These are phyloP conservation scores for Letharia columbiana DNA, from an alignment of 495 filamentous ascomycete species.

Conservation along the genomic window DNA sequence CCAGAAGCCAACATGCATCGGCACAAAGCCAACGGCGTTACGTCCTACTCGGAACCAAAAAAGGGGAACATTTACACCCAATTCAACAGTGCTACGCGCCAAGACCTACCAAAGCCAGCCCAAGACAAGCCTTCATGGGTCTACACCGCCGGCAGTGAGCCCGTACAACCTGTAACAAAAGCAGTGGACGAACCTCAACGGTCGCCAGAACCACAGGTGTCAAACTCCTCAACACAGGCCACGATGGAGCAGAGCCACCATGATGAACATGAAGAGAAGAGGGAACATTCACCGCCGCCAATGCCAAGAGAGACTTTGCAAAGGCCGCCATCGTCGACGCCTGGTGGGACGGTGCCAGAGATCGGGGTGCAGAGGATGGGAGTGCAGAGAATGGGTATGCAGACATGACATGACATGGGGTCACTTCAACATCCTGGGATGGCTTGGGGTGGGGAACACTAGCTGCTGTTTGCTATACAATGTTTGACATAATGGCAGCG, in stretches of 20 bases:
- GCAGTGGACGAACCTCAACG: not conserved
- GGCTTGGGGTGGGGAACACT: not conserved
- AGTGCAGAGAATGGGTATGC: conserved; percentile 1
- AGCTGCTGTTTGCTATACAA: not conserved
- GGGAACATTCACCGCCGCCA: not conserved
- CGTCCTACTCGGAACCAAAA: conserved; percentile 1
- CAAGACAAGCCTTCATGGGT: conserved; percentile 3
- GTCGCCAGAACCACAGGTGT: not conserved
- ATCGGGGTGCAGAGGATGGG: conserved; percentile 2
- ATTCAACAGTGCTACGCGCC: conserved; percentile 1
- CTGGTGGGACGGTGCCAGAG: not conserved
- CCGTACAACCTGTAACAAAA: not conserved
- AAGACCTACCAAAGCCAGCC: not conserved
- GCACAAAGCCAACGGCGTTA: not conserved
- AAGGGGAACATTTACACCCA: conserved; percentile 11
- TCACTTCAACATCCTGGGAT: not conserved
- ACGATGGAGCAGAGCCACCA: not conserved
- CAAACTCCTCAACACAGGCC: not conserved
- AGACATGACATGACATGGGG: not conserved
- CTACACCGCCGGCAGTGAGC: conserved; percentile 20
- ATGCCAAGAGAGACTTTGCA: not conserved
- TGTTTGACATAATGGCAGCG: not conserved
- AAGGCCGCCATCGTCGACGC: not conserved
- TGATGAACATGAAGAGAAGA: not conserved
- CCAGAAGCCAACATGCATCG: conserved; percentile 12